These are phyloP conservation scores for Escovopsis sp. DNA, from an alignment of 2,329 filamentous ascomycete species.

Conservation along the genomic window DNA sequence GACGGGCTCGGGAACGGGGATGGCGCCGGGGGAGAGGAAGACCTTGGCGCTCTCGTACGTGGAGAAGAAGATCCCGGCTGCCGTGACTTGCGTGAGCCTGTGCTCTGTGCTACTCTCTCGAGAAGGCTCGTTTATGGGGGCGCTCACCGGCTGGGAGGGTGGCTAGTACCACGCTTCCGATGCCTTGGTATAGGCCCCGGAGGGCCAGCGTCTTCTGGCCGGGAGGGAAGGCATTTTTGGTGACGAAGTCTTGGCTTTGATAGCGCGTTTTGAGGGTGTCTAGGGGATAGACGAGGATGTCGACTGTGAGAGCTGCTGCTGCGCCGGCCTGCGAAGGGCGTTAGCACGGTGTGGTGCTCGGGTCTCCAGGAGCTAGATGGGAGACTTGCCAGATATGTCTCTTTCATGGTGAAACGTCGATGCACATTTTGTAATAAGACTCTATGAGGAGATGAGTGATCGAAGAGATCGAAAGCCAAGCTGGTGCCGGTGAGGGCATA, in stretches of 20 bases:
- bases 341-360: neutral
- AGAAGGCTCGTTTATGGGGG: neutral
- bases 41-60: slow-evolving; percentile 70
- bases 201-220: slow-evolving; percentile 41
- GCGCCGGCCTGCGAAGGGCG: slow-evolving; percentile 52
- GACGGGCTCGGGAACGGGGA: slow-evolving; percentile 48
- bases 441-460: too few relatives aligned
- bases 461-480: too few relatives aligned
- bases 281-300: slow-evolving; percentile 72
- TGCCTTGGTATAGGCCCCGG: slow-evolving; percentile 70
- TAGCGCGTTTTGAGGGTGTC: slow-evolving; percentile 82
- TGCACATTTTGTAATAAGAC: too few relatives aligned
- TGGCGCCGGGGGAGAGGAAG: slow-evolving; percentile 33
- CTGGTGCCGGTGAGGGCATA: too few relatives aligned
- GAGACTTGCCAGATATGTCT: neutral
- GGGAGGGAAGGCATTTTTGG: slow-evolving; percentile 44
- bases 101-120: neutral
- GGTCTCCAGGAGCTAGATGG: too few relatives aligned
- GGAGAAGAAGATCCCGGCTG: slow-evolving; percentile 77
- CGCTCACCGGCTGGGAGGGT: slow-evolving; percentile 68
- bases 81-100: neutral
- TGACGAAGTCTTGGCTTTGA: slow-evolving; percentile 62
- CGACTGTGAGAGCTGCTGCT: slow-evolving; percentile 71
- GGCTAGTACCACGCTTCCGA: slow-evolving; percentile 71
- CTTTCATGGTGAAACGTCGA: neutral